These are phyloP conservation scores for Pseudopithomyces chartarum DNA, from an alignment of 2,329 filamentous ascomycete genomes.

Conservation along the genomic window DNA sequence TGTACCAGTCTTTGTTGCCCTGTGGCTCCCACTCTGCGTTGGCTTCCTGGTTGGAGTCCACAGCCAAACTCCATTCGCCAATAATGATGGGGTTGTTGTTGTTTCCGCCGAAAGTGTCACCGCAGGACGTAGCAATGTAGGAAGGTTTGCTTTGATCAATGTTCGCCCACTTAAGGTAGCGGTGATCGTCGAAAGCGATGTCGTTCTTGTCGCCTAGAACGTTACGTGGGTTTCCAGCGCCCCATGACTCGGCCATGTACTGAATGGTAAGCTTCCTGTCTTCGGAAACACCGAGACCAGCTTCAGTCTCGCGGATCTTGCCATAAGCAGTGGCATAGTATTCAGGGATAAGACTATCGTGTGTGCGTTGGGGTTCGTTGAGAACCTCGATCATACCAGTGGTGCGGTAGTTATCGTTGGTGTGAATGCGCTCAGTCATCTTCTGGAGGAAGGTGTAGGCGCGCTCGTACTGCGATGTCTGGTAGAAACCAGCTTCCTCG, in stretches of 20 bases:
- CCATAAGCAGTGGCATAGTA: constrained; percentile 57
- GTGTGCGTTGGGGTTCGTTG: constrained; percentile 60
- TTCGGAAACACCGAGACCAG: constrained; percentile 47
- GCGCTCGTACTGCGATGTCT: constrained; percentile 61
- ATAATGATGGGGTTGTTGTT: constrained; percentile 54
- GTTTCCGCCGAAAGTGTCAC: constrained; percentile 50
- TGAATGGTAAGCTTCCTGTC: constrained; percentile 59
- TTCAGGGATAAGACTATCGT: constrained; percentile 19
- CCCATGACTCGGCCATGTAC: constrained; percentile 61
- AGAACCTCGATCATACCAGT: constrained; percentile 65
- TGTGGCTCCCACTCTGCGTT: constrained; percentile 50
- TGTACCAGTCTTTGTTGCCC: constrained; percentile 57
- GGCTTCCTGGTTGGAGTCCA: constrained; percentile 56
- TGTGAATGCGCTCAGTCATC: constrained; percentile 60
- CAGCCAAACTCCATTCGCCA: constrained; percentile 63
- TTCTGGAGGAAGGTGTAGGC: constrained; percentile 61
- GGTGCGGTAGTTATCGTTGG: constrained; percentile 54
- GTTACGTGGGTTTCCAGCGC: constrained; percentile 58
- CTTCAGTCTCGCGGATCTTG: constrained; percentile 56
- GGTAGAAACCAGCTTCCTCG: constrained; percentile 58
- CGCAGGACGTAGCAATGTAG: constrained; percentile 60
- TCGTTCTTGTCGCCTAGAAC: constrained; percentile 50
- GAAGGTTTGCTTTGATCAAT: constrained; percentile 52
- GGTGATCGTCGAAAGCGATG: constrained; percentile 63
- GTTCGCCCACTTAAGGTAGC: constrained; percentile 62